Evolutionary conservation across 140 eudicot species (phyloP).

Genomic region (Senecio squalidus): DNA sequence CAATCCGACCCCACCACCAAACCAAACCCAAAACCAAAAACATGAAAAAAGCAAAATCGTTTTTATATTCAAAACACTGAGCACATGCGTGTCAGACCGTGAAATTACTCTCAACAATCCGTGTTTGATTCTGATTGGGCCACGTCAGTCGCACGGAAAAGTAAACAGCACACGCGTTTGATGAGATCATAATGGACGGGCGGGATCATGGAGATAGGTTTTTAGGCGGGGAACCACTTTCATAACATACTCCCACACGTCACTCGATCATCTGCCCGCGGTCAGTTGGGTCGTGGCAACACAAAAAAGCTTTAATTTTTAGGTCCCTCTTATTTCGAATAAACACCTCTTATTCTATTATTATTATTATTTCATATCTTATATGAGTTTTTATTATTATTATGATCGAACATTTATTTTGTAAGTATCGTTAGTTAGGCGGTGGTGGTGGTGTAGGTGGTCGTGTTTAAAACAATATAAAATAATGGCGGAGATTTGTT

Average conservation of each 20-base stretch:
- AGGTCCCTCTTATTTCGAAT: constrained; percentile 31
- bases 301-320: constrained; percentile 37
- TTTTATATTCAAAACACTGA: constrained; percentile 2
- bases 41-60: not conserved
- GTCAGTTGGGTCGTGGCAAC: constrained; percentile 33
- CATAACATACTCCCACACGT: constrained; percentile 47
- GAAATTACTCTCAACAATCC: constrained; percentile 23
- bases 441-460: not conserved
- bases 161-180: constrained; percentile 36
- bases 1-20: constrained; percentile 13
- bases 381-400: not conserved
- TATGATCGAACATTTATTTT: too few species aligned
- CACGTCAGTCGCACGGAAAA: constrained; percentile 37
- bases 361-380: not conserved
- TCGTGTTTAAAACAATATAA: not conserved
- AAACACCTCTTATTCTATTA: constrained; percentile 11
- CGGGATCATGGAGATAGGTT: constrained; percentile 20
- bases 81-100: constrained; percentile 43
- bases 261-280: constrained; percentile 34
- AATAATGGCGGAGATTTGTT: constrained; percentile 40
- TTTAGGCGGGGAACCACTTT: constrained; percentile 45
- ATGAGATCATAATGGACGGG: constrained; percentile 24
- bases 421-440: too few species aligned
- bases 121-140: constrained; percentile 22
- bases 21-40: not conserved